These are phyloP conservation scores for Cubamyces lactineus DNA, from an alignment of 768 basidiomycete species.

Conservation along the genomic window DNA sequence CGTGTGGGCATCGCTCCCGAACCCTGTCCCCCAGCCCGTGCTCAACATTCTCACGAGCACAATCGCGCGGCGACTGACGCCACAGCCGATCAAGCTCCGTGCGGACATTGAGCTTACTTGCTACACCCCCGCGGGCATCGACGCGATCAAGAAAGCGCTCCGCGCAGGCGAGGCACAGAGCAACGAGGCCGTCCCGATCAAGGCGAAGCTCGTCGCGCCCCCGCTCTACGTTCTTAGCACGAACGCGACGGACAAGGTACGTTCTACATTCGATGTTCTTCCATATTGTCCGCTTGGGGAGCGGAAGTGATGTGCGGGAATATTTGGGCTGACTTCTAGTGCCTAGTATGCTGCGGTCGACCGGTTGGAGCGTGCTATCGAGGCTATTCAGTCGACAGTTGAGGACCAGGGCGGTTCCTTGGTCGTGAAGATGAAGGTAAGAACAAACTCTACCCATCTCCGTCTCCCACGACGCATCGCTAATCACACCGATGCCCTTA, in stretches of 20 bases:
- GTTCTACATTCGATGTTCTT: constrained; percentile 18
- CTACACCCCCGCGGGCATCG: constrained; percentile 93
- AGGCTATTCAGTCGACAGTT: constrained; percentile 84
- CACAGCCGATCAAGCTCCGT: constrained; percentile 97
- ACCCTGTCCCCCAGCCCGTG: constrained; percentile 59
- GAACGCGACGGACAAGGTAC: constrained; percentile 94
- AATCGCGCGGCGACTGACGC: constrained; percentile 93
- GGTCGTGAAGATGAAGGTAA: constrained; percentile 95
- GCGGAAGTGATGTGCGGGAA: background rate
- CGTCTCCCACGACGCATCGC: too few relatives aligned
- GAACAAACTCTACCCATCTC: too few relatives aligned
- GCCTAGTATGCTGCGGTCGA: constrained; percentile 86
- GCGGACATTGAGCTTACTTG: constrained; percentile 98
- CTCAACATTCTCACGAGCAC: constrained; percentile 70
- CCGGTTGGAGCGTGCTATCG: constrained; percentile 90
- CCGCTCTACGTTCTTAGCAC: constrained; percentile 95
- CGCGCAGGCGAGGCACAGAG: constrained; percentile 87
- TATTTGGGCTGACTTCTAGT: background rate
- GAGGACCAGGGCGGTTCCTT: constrained; percentile 84
- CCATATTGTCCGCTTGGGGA: background rate
- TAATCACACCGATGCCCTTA: background rate
- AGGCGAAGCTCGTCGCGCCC: constrained; percentile 95
- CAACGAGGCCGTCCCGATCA: constrained; percentile 91
- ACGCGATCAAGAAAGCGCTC: constrained; percentile 93
- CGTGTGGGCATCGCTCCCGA: constrained; percentile 75